Base-by-base conservation (phyloP, 306 rosid species). In the Trichosanthes cucumerina region DNA sequence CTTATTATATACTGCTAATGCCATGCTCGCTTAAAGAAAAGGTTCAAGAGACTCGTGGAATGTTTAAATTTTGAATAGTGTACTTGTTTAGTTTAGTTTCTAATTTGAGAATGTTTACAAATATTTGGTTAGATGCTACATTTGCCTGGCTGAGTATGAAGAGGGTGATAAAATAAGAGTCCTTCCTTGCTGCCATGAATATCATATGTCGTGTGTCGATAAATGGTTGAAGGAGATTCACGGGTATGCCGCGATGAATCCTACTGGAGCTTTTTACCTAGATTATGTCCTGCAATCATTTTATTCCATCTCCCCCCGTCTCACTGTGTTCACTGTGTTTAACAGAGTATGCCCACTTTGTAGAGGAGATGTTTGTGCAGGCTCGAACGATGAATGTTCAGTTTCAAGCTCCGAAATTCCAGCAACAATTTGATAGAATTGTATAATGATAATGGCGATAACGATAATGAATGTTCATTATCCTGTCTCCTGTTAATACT, bases 171-270 rank as follows among this genome's bases (percentile, higher is more conserved):
- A 89, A 79, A 90, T 96, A 50, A 88, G 99, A 79, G 93, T 92
- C 80, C 98, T 96, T 81, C 99, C 99, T 44, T 96, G 99, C 86
- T 81, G 76, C 56, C 98, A 96, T 39, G 99, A 96, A 78, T 96
- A 91, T 81, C 99, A 96, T 80, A 90, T 90, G 96, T 79, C 83
- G 1, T 92, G 99, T 44, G 93, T 96, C 4, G 99, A 96, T 58
- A 96, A 96, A 89, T 96, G 99, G 99, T 95, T 96, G 18, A 96
- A 90, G 81, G 99, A 96, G 90, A 92, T 96, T 77, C 98, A 96
- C 18, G 97, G 98, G 99, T 96, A 90, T n/a, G n/a, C n/a, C n/a
- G n/a, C n/a, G n/a, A n/a, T n/a, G n/a, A n/a, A n/a, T n/a, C n/a
- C n/a, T n/a, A n/a, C n/a, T n/a, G n/a, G n/a, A n/a, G n/a, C n/a